Evolutionary conservation across 106 monocot species (phyloP), one percentile per base, ranked within the genome.

Genomic region (Dendrobium chrysotoxum): DNA sequence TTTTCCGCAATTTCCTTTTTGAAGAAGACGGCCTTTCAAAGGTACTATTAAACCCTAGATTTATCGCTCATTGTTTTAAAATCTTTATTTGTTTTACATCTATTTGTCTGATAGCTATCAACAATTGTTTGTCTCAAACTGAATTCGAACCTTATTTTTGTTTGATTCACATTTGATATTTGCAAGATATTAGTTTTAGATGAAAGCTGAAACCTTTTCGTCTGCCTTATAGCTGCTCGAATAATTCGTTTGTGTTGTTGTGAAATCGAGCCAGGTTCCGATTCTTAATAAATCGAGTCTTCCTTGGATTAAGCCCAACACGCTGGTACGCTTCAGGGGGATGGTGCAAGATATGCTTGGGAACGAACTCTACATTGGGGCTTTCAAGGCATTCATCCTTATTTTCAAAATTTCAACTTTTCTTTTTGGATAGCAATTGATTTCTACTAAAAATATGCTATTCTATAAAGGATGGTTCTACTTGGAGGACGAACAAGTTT

Each of bases 301-400:
- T 75, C 79, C 47, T 64, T 87, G 85, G 85, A 87, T 98, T 73
- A 86, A 80, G 78, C 98, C 92, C 25, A 98, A 95, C 61, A 82
- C 95, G 11, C 87, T 98, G 40, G 95, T 98, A 12, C 90, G 98
- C 10, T 92, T 86, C 80, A 91, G 98, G 77, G 98, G 95, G 75
- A 98, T 95, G 94, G 87, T 98, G 68, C 98, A 98, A 80, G 98
- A 98, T 79, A 98, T 98, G 91, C 86, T 95, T 42, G 95, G 89
- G 4, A 95, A 89, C 72, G 98, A 98, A 53, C 71, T 91, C 16
- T 98, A 92, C 74, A 73, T 91, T 76, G 98, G 98, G 23, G 95
- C 91, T 54, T 98, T 90, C 79, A 95, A 93, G 98, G 98, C 90
- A 85, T 72, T 57, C n/a, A 2, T 20, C 12, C 16, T 70, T 70